Evolutionary conservation across 2,329 filamentous ascomycete species (phyloP).

Genomic region (Tolypocladium guangdongense): DNA sequence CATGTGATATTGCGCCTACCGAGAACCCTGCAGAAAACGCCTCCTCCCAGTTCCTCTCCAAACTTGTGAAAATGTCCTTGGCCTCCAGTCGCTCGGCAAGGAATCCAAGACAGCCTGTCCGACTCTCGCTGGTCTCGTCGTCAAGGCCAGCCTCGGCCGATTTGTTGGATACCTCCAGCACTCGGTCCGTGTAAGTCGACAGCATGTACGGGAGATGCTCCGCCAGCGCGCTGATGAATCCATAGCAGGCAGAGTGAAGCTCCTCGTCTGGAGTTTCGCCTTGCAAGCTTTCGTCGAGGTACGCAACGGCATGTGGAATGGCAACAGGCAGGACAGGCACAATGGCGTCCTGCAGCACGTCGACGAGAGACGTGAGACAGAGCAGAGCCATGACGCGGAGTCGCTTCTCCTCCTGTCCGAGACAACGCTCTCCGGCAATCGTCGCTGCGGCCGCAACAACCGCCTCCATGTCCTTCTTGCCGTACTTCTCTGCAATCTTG

Average conservation of each 20-base stretch:
- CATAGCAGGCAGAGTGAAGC: conserved; percentile 73
- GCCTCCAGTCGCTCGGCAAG: conserved; percentile 69
- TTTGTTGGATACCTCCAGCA: conserved; percentile 60
- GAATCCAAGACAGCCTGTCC: conserved; percentile 59
- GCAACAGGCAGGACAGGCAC: conserved; percentile 72
- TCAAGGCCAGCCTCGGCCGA: conserved; percentile 56
- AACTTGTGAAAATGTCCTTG: conserved; percentile 61
- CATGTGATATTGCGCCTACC: conserved; percentile 30
- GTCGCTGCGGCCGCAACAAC: conserved; percentile 66
- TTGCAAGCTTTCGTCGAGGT: conserved; percentile 54
- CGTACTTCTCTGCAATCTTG: conserved; percentile 88
- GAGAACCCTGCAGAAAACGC: conserved; percentile 51
- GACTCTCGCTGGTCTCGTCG: conserved; percentile 51
- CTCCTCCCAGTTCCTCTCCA: conserved; percentile 60
- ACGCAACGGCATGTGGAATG: conserved; percentile 58
- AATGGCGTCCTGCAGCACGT: conserved; percentile 77
- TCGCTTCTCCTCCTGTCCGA: conserved; percentile 61
- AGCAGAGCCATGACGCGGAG: conserved; percentile 77
- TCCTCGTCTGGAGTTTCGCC: conserved; percentile 43
- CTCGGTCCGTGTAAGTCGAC: conserved; percentile 60
- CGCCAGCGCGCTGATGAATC: conserved; percentile 67
- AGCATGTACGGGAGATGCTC: conserved; percentile 86
- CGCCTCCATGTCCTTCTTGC: conserved; percentile 74
- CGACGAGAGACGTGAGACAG: conserved; percentile 79
- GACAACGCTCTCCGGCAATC: conserved; percentile 64